These are phyloP conservation scores for Quercus alba DNA, from an alignment of 306 rosid species.

Conservation along the genomic window DNA sequence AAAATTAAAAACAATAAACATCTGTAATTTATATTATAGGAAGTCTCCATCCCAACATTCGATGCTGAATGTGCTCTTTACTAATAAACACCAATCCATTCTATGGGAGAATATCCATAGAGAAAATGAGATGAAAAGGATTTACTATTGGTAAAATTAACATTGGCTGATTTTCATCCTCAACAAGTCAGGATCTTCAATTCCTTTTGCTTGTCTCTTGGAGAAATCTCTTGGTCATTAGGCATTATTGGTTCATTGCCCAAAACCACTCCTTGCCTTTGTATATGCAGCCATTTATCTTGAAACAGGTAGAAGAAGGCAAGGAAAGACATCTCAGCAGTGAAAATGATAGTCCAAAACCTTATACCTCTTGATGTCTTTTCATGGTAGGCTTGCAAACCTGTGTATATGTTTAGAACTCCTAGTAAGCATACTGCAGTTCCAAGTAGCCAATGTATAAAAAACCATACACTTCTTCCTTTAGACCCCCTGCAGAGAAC, in stretches of 20 bases:
- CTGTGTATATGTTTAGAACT: constrained; percentile 62
- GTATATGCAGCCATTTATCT: constrained; percentile 77
- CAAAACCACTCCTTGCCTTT: constrained; percentile 55
- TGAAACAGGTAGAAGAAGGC: constrained; percentile 79
- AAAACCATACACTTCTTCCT: constrained; percentile 74
- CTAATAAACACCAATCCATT: constrained; percentile 11
- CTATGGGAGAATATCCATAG: not conserved
- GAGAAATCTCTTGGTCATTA: constrained; percentile 20
- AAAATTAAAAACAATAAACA: not conserved
- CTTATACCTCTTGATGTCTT: constrained; percentile 62
- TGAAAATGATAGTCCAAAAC: constrained; percentile 67
- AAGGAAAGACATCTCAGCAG: constrained; percentile 51
- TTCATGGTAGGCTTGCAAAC: constrained; percentile 67
- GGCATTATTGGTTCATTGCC: constrained; percentile 30
- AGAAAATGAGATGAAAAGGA: not conserved
- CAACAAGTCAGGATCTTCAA: constrained; percentile 43
- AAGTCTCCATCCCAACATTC: constrained; percentile 1
- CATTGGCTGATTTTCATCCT: constrained; percentile 25
- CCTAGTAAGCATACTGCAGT: constrained; percentile 61
- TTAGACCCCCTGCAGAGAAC: constrained; percentile 54
- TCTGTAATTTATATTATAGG: not conserved
- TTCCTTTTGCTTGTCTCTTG: constrained; percentile 40
- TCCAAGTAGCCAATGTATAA: constrained; percentile 76
- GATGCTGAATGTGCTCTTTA: not conserved
- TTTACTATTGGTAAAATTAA: constrained; percentile 9